Percentiles rank a stretch among this genome's conserved stretches.
These are phyloP conservation scores for Toxoplasma gondii DNA, from an alignment of 169 alveolate genomes.

Conservation along the genomic window DNA sequence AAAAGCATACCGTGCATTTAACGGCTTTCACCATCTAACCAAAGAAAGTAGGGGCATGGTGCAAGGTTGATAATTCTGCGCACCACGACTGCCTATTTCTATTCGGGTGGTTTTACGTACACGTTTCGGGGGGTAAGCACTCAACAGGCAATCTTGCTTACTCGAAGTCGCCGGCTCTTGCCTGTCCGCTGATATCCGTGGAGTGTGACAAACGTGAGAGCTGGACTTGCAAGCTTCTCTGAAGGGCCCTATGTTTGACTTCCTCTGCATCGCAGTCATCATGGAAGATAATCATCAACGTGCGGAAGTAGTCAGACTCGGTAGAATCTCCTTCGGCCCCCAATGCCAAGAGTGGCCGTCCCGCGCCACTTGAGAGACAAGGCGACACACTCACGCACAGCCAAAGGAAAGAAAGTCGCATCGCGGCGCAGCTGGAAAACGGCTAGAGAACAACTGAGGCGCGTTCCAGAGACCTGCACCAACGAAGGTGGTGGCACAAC, in stretches of 20 bases:
- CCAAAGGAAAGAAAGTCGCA: not conserved
- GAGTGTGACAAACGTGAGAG: not conserved
- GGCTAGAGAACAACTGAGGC: not conserved
- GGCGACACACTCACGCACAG: not conserved
- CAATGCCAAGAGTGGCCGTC: not conserved
- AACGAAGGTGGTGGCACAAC: not conserved
- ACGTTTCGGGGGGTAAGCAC: too few species aligned
- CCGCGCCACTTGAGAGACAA: not conserved
- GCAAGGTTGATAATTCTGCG: too few species aligned
- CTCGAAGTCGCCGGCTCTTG: not conserved
- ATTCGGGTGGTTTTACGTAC: too few species aligned
- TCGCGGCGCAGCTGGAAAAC: not conserved
- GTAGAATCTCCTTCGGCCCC: not conserved
- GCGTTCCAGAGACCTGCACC: not conserved
- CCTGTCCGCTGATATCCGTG: not conserved
- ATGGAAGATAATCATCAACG: constrained; percentile 17
- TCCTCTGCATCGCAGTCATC: not conserved
- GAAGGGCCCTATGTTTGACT: not conserved
- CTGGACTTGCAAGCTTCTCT: not conserved
- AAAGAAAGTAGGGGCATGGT: too few species aligned
- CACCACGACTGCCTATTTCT: too few species aligned
- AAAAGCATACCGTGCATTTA: too few species aligned
- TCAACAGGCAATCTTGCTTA: not conserved
- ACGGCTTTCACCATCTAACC: too few species aligned
- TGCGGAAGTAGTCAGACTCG: not conserved